A percentile compares a stretch with the other conserved stretches of the same genome.
phyloP scores from a whole-genome alignment of 805 yeast genomes.

The Candida broadrunensis region DNA sequence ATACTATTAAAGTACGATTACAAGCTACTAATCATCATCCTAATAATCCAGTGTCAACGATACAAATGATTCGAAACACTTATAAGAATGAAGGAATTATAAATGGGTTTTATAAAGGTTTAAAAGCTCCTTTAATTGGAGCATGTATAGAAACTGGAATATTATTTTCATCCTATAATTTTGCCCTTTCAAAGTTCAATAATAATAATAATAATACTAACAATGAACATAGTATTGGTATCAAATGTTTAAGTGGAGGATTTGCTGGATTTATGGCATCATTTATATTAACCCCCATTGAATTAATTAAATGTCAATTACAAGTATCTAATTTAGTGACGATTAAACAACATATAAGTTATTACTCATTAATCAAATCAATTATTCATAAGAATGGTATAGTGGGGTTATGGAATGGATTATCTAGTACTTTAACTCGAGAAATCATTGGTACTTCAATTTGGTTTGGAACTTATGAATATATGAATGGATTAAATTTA shows the following conservation, averaged over 20 bases:
- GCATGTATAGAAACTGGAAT: slow-evolving; percentile 89
- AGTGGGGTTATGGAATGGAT: slow-evolving; percentile 83
- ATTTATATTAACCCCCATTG: slow-evolving; percentile 87
- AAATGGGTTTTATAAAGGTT: slow-evolving; percentile 74
- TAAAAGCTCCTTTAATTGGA: slow-evolving; percentile 80
- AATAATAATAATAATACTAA: slow-evolving; percentile 8
- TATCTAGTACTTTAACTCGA: slow-evolving; percentile 72
- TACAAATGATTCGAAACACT: slow-evolving; percentile 64
- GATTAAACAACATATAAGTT: slow-evolving; percentile 25
- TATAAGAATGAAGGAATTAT: slow-evolving; percentile 63
- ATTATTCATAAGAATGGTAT: slow-evolving; percentile 55
- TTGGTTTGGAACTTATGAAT: slow-evolving; percentile 91
- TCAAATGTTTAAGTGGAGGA: slow-evolving; percentile 70
- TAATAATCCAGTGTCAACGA: slow-evolving; percentile 53
- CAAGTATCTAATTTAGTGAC: slow-evolving; percentile 54
- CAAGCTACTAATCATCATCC: slow-evolving; percentile 59
- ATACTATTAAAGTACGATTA: slow-evolving; percentile 84
- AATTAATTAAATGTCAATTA: slow-evolving; percentile 80
- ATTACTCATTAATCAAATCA: slow-evolving; percentile 28
- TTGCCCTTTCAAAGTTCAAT: slow-evolving; percentile 33
- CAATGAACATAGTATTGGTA: slow-evolving; percentile 30
- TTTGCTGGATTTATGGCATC: slow-evolving; percentile 81
- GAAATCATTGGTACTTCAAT: slow-evolving; percentile 90
- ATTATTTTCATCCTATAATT: slow-evolving; percentile 64
- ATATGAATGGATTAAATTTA: slow-evolving; percentile 26